Evolutionary conservation across 352 stramenopile genomes (phyloP), one percentile per base, ranked within the genome.

Genomic region (Phytophthora tubulina): DNA sequence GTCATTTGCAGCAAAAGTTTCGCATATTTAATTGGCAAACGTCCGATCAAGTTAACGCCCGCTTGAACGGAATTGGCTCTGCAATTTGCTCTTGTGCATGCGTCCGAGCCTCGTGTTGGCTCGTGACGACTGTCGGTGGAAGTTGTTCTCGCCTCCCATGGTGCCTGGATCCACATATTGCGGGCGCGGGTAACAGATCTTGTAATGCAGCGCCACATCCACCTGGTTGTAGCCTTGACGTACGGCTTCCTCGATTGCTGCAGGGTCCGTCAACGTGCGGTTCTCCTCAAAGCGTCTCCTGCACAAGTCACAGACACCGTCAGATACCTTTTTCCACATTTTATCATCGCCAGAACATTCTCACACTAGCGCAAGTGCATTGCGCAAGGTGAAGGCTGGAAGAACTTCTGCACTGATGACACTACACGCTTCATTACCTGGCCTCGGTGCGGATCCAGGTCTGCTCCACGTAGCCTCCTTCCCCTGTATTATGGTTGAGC

Each of bases 181-280:
- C 31, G 86, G 89, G 6, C 89, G 79, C 45, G 89, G 89, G 45
- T 95, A 96, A 53, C 86, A 89, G 64, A 93, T 96, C 58, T 93
- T 89, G 74, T 95, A 94, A 73, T 95, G 87, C 44, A 96, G 55
- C 31, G 87, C 89, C 27, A 95, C 63, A 57, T 96, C 89, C 53
- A 96, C 80, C 45, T 94, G 82, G 52, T 91, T 84, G 56, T 93
- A 80, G 7, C 72, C 81, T 35, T 84, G 75, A 10, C 84, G 73
- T 9, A 96, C 69, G 9, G 85, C 77, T 56, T 92, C 79, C 10
- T 82, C 68, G 53, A 93, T 78, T 11, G 72, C 48, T 10, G 48
- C 36, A 7, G 75, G 33, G 52, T 82, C 67, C 0, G 35, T 51
- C 27, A 93, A 41, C 21, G 17, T 39, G 15, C 85, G 83, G 36